These are phyloP conservation scores for Physaria fendleri DNA, from an alignment of 345 rosid species.

Conservation along the genomic window DNA sequence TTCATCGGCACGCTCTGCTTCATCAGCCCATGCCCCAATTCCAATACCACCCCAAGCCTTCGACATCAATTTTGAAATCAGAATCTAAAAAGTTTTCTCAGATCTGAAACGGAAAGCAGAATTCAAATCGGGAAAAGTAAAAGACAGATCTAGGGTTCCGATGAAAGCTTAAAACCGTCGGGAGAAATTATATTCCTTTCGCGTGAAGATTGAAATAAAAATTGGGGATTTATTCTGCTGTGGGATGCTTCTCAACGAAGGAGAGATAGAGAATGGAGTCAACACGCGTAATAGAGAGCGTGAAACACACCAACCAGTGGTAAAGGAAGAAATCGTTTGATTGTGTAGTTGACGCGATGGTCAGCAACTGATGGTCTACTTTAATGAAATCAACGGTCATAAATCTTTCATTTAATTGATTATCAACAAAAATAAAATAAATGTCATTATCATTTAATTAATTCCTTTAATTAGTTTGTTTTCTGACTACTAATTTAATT, in stretches of 20 bases:
- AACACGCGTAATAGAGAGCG: not conserved
- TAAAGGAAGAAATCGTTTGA: not conserved
- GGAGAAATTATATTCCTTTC: not conserved
- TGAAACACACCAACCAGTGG: not conserved
- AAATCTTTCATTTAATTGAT: not conserved
- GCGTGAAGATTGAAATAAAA: constrained; percentile 14
- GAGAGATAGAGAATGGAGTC: constrained; percentile 5
- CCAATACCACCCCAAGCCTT: constrained; percentile 61
- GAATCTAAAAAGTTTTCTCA: not conserved
- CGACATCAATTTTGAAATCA: constrained; percentile 38
- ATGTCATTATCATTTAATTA: not conserved
- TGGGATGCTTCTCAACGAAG: constrained; percentile 28
- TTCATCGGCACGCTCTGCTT: constrained; percentile 72
- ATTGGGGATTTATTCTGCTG: constrained; percentile 16
- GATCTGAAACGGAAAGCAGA: constrained; percentile 6
- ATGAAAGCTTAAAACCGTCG: constrained; percentile 18
- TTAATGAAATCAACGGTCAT: constrained; percentile 10
- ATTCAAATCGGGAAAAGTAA: not conserved
- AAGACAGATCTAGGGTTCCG: constrained; percentile 14
- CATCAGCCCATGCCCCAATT: constrained; percentile 95
- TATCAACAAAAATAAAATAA: not conserved
- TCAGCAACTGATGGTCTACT: constrained; percentile 15
- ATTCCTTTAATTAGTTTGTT: no score
- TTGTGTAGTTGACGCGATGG: constrained; percentile 5
- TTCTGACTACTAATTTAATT: no score